Percentiles rank a stretch among this genome's conserved stretches.
phyloP scores from a whole-genome alignment of 2,329 filamentous ascomycete species.

The Pseudogymnoascus sp. region DNA sequence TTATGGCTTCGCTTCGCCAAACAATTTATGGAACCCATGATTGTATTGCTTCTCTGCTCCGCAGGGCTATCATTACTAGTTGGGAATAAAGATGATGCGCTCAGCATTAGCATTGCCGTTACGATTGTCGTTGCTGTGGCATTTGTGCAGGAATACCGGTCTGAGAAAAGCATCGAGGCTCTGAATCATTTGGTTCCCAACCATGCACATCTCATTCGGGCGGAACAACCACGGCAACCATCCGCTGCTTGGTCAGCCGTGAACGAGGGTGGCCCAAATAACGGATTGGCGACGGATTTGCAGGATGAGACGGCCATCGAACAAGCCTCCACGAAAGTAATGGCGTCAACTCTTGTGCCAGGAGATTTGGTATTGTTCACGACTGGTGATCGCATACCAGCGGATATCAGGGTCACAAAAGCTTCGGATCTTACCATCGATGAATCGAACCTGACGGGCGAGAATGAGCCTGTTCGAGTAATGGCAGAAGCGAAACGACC shows the following conservation, averaged over 20 bases:
- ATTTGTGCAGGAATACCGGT: slow-evolving; percentile 94
- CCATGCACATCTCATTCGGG: slow-evolving; percentile 84
- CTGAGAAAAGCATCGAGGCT: slow-evolving; percentile 93
- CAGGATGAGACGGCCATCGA: slow-evolving; percentile 48
- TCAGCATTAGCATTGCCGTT: slow-evolving; percentile 92
- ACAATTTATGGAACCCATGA: slow-evolving; percentile 94
- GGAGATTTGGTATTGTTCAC: slow-evolving; percentile 91
- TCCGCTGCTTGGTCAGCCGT: not conserved
- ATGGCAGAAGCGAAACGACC: slow-evolving; percentile 47
- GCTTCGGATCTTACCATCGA: slow-evolving; percentile 88
- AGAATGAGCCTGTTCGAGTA: slow-evolving; percentile 87
- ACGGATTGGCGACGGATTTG: slow-evolving; percentile 3
- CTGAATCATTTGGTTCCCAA: slow-evolving; percentile 90
- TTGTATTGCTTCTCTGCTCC: slow-evolving; percentile 81
- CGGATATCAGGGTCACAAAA: slow-evolving; percentile 88
- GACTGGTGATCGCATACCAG: slow-evolving; percentile 91
- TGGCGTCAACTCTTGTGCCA: slow-evolving; percentile 78
- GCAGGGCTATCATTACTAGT: slow-evolving; percentile 82
- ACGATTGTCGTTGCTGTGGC: slow-evolving; percentile 95
- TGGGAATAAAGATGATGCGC: slow-evolving; percentile 86
- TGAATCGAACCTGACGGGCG: slow-evolving; percentile 91
- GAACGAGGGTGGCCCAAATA: slow-evolving; percentile 11
- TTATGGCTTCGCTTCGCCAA: slow-evolving; percentile 92
- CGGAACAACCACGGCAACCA: slow-evolving; percentile 16
- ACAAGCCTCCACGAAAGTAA: slow-evolving; percentile 70